Evolutionary conservation across 345 rosid species (phyloP).

Genomic region (Alliaria petiolata): DNA sequence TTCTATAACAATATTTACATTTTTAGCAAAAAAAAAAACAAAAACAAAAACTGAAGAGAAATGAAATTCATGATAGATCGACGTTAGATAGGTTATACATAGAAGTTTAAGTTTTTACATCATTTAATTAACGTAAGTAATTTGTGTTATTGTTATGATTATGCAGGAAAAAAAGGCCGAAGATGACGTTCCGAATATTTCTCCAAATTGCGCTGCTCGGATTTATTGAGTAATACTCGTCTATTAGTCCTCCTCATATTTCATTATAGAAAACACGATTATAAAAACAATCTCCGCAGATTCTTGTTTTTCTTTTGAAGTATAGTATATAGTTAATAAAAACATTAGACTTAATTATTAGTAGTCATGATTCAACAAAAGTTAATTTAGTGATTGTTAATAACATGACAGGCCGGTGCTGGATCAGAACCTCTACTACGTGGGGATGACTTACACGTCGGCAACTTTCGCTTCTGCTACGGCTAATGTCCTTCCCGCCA

Average conservation of each 20-base stretch:
- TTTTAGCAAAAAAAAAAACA: no score
- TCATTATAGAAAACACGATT: background rate
- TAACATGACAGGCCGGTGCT: conserved; percentile 74
- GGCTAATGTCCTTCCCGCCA: conserved; percentile 67
- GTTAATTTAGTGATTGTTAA: background rate
- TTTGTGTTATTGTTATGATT: background rate
- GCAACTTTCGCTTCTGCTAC: conserved; percentile 87
- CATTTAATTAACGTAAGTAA: background rate
- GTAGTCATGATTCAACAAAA: background rate
- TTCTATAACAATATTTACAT: no score
- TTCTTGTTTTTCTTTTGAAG: background rate
- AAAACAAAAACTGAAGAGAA: no score
- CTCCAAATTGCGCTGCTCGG: conserved; percentile 68
- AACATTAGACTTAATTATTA: no score
- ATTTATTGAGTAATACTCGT: conserved; percentile 68
- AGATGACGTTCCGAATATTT: conserved; percentile 68
- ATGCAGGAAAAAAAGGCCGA: conserved; percentile 86
- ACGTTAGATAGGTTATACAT: no score
- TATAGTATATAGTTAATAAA: no score
- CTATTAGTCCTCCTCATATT: background rate
- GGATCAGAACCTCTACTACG: conserved; percentile 78
- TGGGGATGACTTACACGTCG: conserved; percentile 89
- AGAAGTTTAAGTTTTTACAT: background rate
- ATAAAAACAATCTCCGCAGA: background rate
- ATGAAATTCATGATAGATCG: no score